Evolutionary conservation across 305 asterid species (phyloP).

Genomic region (Galium porrigens): DNA sequence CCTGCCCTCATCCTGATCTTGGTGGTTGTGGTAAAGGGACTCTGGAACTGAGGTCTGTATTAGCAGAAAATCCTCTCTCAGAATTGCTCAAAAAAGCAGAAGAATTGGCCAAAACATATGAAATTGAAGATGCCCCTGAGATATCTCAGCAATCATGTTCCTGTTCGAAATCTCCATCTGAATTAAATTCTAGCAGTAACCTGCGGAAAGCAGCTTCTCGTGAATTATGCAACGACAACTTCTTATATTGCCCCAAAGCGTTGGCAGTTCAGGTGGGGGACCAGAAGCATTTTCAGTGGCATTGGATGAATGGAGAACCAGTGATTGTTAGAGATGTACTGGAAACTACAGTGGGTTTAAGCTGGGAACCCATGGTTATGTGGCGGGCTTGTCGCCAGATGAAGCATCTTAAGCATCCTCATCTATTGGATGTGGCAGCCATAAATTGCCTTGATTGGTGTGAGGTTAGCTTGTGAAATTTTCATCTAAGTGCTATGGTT

Average conservation of each 20-base stretch:
- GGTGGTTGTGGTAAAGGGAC: slow-evolving; percentile 38
- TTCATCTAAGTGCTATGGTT: not conserved
- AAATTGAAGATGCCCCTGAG: slow-evolving; percentile 14
- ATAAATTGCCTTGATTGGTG: slow-evolving; percentile 58
- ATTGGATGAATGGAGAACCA: slow-evolving; percentile 60
- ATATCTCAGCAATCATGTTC: slow-evolving; percentile 19
- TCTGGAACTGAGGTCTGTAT: slow-evolving; percentile 26
- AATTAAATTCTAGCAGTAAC: slow-evolving; percentile 9
- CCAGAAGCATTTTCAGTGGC: slow-evolving; percentile 45
- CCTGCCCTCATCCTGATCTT: slow-evolving; percentile 30
- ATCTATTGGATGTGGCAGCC: slow-evolving; percentile 39
- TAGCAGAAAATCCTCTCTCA: slow-evolving; percentile 16
- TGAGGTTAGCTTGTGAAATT: slow-evolving; percentile 30
- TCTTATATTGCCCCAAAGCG: slow-evolving; percentile 40
- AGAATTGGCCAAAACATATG: slow-evolving; percentile 11
- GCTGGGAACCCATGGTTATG: slow-evolving; percentile 90
- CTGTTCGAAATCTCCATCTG: slow-evolving; percentile 20
- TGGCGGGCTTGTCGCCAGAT: slow-evolving; percentile 63
- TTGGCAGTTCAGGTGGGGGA: slow-evolving; percentile 29
- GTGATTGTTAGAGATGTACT: slow-evolving; percentile 50
- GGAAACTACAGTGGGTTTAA: slow-evolving; percentile 43
- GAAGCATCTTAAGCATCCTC: slow-evolving; percentile 24
- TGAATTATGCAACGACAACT: slow-evolving; percentile 32
- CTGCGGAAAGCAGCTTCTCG: slow-evolving; percentile 36
- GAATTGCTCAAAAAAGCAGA: slow-evolving; percentile 30